Conservation (phyloP, 371 early-diverging fungal species). For the Mortierella sp. region DNA sequence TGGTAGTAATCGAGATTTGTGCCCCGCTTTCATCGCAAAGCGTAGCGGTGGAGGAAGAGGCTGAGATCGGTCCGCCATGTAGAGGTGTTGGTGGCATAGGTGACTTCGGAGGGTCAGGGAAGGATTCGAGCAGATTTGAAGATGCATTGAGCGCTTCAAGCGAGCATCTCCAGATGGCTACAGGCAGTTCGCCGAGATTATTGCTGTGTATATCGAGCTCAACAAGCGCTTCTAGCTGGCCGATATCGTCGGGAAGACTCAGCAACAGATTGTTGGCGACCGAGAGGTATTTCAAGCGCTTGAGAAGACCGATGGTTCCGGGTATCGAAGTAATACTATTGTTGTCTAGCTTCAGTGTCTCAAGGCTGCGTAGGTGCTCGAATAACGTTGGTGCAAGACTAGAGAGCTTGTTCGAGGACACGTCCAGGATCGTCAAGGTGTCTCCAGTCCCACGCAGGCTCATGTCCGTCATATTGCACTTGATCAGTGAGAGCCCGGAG, state of each 20-base stretch:
- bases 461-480: conserved; percentile 71
- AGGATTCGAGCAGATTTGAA: conserved; percentile 79
- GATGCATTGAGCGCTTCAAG: conserved; percentile 79
- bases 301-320: conserved; percentile 66
- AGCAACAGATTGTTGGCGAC: conserved; percentile 78
- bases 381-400: conserved; percentile 75
- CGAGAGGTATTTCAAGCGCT: conserved; percentile 66
- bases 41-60: conserved; percentile 27
- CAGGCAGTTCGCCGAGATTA: conserved; percentile 77
- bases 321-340: conserved; percentile 82
- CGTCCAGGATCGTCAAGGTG: conserved; percentile 65
- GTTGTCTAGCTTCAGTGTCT: conserved; percentile 72
- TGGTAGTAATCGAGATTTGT: not conserved
- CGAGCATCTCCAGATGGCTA: conserved; percentile 88
- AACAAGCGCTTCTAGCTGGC: conserved; percentile 62
- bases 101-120: conserved; percentile 67
- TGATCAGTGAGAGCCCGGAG: conserved; percentile 58
- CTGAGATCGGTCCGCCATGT: conserved; percentile 15
- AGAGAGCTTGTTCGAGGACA: conserved; percentile 79
- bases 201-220: conserved; percentile 77
- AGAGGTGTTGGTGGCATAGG: not conserved
- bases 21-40: conserved; percentile 8
- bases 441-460: conserved; percentile 33
- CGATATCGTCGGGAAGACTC: conserved; percentile 71
- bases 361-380: conserved; percentile 63